Percentiles rank a stretch among this genome's conserved stretches.
phyloP scores from a whole-genome alignment of 1,284 basidiomycete species.

The Trichosporon sp. region DNA sequence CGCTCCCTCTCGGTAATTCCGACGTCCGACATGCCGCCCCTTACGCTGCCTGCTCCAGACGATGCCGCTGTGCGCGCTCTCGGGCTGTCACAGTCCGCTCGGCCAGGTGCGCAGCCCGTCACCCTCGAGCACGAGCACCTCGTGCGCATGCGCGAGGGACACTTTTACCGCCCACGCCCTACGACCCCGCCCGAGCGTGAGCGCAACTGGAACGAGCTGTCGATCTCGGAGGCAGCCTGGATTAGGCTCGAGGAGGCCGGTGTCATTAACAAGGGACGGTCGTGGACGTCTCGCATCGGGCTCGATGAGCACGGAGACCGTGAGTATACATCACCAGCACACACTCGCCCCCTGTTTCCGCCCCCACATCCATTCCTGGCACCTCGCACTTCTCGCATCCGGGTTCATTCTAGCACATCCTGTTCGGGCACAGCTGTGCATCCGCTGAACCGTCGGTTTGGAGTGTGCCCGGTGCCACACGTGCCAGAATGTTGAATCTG shows the following conservation, averaged over 20 bases:
- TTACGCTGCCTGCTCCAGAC: conserved; percentile 29
- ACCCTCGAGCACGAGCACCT: conserved; percentile 29
- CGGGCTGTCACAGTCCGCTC: conserved; percentile 21
- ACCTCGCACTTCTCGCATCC: background rate
- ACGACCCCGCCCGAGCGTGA: conserved; percentile 5
- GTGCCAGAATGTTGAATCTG: background rate
- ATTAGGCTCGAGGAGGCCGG: conserved; percentile 38
- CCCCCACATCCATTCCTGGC: background rate
- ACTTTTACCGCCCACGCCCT: conserved; percentile 22
- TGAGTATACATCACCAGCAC: conserved; percentile 26
- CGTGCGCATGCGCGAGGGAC: conserved; percentile 33
- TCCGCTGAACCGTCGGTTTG: background rate
- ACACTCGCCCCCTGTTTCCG: background rate
- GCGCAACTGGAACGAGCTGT: conserved; percentile 30
- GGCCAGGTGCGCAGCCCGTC: conserved; percentile 19
- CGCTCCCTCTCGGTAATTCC: conserved; percentile 33
- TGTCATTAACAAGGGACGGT: conserved; percentile 31
- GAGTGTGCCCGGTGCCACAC: no score
- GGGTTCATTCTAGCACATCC: background rate
- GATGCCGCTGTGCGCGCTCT: conserved; percentile 29
- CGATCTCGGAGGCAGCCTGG: conserved; percentile 39
- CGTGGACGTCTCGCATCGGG: conserved; percentile 33
- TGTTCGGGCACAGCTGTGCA: background rate
- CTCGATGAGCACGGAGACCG: conserved; percentile 35
- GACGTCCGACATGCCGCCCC: conserved; percentile 23